Evolutionary conservation across 2,329 filamentous ascomycete species (phyloP).

Genomic region (Tolypocladium endophyticum): DNA sequence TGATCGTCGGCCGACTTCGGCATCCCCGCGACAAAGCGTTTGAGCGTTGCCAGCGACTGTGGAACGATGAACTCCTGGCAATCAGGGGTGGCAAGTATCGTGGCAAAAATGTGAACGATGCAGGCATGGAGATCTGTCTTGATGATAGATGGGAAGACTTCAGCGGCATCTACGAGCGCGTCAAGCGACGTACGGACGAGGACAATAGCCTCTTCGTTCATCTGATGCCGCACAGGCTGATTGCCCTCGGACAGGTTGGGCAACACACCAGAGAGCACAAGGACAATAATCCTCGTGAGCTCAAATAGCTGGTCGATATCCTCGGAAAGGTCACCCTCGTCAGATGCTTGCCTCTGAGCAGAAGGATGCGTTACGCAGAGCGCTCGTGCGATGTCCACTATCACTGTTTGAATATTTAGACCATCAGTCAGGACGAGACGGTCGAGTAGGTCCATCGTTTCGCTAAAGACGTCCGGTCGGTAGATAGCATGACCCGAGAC

Average conservation of each 20-base stretch:
- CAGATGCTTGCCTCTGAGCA: constrained; percentile 45
- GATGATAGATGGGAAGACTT: constrained; percentile 93
- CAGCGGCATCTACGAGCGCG: constrained; percentile 85
- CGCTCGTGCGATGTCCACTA: constrained; percentile 87
- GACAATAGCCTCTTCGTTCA: constrained; percentile 77
- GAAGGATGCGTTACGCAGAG: constrained; percentile 87
- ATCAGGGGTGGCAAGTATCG: constrained; percentile 70
- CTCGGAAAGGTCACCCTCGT: constrained; percentile 76
- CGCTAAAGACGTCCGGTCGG: constrained; percentile 87
- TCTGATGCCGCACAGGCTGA: constrained; percentile 58
- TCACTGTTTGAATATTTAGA: constrained; percentile 77
- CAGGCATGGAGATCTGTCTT: constrained; percentile 93
- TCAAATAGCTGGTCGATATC: constrained; percentile 98
- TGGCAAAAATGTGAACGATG: constrained; percentile 93
- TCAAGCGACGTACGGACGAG: constrained; percentile 73
- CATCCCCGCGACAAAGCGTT: constrained; percentile 77
- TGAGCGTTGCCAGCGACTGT: constrained; percentile 80
- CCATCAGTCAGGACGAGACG: constrained; percentile 86
- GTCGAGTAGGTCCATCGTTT: constrained; percentile 93
- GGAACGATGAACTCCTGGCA: constrained; percentile 87
- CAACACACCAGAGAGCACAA: constrained; percentile 79
- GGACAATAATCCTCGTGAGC: constrained; percentile 87
- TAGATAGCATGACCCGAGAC: constrained; percentile 97
- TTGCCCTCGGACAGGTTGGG: constrained; percentile 67
- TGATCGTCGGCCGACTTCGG: constrained; percentile 34